Percentiles rank a stretch among this genome's conserved stretches.
Conservation (phyloP, 1,284 basidiomycete genomes). For the Cryptococcus deneoformans region DNA sequence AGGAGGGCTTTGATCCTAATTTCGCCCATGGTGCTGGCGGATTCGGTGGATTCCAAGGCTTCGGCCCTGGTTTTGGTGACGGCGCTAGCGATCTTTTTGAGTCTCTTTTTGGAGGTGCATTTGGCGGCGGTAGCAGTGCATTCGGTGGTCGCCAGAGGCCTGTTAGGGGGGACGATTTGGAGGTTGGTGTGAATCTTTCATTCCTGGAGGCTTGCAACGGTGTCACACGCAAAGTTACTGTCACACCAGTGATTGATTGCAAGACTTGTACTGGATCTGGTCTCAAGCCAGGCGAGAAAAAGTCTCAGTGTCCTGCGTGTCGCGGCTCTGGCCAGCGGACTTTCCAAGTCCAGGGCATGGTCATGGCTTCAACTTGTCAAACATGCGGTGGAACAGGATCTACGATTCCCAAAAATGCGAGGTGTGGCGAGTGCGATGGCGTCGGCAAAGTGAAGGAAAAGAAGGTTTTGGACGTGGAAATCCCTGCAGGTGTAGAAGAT, state of each 20-base stretch:
- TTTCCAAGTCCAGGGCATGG: slow-evolving; percentile 94
- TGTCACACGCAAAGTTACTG: slow-evolving; percentile 69
- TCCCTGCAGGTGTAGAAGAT: slow-evolving; percentile 94
- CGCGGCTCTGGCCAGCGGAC: slow-evolving; percentile 84
- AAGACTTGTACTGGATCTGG: slow-evolving; percentile 81
- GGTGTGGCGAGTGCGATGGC: slow-evolving; percentile 80
- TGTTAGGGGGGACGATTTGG: slow-evolving; percentile 76
- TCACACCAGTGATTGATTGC: slow-evolving; percentile 82
- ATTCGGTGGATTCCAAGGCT: slow-evolving; percentile 65
- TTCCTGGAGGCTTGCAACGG: slow-evolving; percentile 97
- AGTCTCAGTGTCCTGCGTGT: slow-evolving; percentile 75
- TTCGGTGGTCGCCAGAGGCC: slow-evolving; percentile 55
- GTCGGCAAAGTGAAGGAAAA: slow-evolving; percentile 81
- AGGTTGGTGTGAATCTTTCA: slow-evolving; percentile 69
- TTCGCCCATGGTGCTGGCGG: slow-evolving; percentile 62
- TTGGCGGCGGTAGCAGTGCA: slow-evolving; percentile 53
- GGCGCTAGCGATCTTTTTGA: slow-evolving; percentile 76
- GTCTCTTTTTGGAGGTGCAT: slow-evolving; percentile 72
- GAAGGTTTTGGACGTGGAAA: slow-evolving; percentile 76
- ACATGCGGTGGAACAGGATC: slow-evolving; percentile 81
- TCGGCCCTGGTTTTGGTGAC: slow-evolving; percentile 64
- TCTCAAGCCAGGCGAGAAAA: slow-evolving; percentile 81
- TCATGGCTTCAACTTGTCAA: slow-evolving; percentile 91
- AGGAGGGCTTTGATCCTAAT: slow-evolving; percentile 90
- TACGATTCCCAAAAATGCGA: slow-evolving; percentile 71